Evolutionary conservation across 2,329 filamentous ascomycete genomes (phyloP).

Genomic region (Teratosphaeria zuluensis): DNA sequence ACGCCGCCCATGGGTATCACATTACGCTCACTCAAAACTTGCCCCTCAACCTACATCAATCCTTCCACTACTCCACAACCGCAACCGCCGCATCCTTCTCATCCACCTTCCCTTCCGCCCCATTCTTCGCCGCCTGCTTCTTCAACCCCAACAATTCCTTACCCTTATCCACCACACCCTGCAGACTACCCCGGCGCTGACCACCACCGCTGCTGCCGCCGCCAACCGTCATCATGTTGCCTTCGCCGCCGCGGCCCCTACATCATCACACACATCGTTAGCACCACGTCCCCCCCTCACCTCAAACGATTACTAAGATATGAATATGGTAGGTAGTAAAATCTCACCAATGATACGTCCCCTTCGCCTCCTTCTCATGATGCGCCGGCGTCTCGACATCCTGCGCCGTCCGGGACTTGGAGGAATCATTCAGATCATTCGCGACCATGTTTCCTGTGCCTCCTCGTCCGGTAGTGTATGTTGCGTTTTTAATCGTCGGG

Average conservation of each 20-base stretch:
- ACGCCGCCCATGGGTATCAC: not conserved
- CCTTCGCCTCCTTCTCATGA: slow-evolving; percentile 46
- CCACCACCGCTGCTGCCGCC: slow-evolving; percentile 24
- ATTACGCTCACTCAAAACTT: not conserved
- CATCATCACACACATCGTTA: not conserved
- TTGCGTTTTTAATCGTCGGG: slow-evolving; percentile 69
- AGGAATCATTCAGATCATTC: slow-evolving; percentile 54
- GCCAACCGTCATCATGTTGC: slow-evolving; percentile 50
- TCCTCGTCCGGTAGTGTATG: slow-evolving; percentile 83
- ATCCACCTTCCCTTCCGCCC: slow-evolving; percentile 9
- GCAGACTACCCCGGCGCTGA: slow-evolving; percentile 18
- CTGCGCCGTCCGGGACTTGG: slow-evolving; percentile 66
- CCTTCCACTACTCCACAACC: not conserved
- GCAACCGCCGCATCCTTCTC: not conserved
- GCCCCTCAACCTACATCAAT: not conserved
- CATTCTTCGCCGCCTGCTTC: slow-evolving; percentile 26
- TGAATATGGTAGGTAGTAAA: too few species aligned
- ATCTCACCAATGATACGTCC: slow-evolving; percentile 48
- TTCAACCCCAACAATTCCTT: slow-evolving; percentile 41
- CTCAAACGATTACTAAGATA: too few species aligned
- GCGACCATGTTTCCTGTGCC: slow-evolving; percentile 80
- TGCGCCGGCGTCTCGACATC: slow-evolving; percentile 56
- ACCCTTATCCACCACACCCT: slow-evolving; percentile 43
- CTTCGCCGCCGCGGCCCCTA: slow-evolving; percentile 61
- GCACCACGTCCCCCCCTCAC: not conserved